phyloP scores from a whole-genome alignment of 208 protist genomes.

The Trypanosoma scelopori region DNA sequence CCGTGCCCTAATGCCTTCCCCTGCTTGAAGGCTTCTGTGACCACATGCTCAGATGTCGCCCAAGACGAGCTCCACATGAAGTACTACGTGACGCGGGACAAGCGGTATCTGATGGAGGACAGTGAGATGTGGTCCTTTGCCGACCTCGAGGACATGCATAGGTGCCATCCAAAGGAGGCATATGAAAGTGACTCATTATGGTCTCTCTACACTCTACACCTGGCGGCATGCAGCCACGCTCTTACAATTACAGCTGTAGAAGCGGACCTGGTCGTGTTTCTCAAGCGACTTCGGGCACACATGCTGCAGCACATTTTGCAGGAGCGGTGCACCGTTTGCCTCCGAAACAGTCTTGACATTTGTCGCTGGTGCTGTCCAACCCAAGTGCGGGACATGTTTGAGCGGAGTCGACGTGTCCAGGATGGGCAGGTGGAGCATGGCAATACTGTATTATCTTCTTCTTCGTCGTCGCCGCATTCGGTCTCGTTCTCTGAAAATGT shows the following conservation, averaged over 20 bases:
- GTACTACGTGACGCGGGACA: conserved; percentile 25
- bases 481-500: neutral
- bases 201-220: neutral
- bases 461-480: neutral
- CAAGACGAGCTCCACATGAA: neutral
- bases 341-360: conserved; percentile 30
- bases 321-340: conserved; percentile 21
- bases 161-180: conserved; percentile 1
- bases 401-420: neutral
- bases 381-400: conserved; percentile 14
- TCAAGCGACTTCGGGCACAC: conserved; percentile 18
- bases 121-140: conserved; percentile 40
- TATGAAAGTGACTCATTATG: neutral
- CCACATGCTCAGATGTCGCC: neutral
- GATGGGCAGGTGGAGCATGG: neutral
- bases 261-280: conserved; percentile 18
- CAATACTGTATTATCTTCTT: neutral
- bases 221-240: conserved; percentile 6
- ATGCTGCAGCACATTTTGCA: conserved; percentile 31
- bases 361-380: conserved; percentile 35
- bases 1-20: neutral
- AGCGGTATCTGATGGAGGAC: conserved; percentile 38
- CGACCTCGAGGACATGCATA: conserved; percentile 37
- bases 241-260: neutral
- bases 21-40: neutral